Evolutionary conservation across 345 rosid genomes (phyloP).

Genomic region (Eucalyptus shirleyi): DNA sequence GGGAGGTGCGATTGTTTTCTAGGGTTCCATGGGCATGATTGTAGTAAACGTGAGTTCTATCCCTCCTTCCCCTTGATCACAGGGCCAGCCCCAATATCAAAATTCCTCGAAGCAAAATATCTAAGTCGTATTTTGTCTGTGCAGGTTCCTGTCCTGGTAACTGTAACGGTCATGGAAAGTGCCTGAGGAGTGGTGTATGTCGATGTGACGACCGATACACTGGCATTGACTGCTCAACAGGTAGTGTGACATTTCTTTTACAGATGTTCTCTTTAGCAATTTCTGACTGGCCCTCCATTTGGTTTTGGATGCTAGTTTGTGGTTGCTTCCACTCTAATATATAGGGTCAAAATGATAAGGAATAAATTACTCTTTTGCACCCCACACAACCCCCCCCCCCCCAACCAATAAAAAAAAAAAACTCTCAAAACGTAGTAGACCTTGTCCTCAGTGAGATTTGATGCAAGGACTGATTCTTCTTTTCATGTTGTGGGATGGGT

Average conservation of each 20-base stretch:
- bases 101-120: background rate
- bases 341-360: background rate
- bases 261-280: background rate
- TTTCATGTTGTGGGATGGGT: background rate
- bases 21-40: slow-evolving; percentile 87
- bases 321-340: background rate
- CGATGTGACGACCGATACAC: slow-evolving; percentile 68
- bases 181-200: slow-evolving; percentile 69
- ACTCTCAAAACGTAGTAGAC: background rate
- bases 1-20: slow-evolving; percentile 83
- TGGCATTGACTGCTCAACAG: slow-evolving; percentile 95
- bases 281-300: background rate
- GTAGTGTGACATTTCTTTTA: slow-evolving; percentile 15
- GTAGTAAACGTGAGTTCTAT: slow-evolving; percentile 59
- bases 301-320: background rate
- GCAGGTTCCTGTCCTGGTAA: slow-evolving; percentile 84
- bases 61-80: background rate
- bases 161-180: slow-evolving; percentile 74
- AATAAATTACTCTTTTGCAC: background rate
- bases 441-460: background rate
- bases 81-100: background rate
- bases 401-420: no score
- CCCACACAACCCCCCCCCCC: no score
- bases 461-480: background rate
- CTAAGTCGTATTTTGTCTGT: background rate